Conservation (phyloP, 257 asterid species). For the Nicotiana benthamiana region DNA sequence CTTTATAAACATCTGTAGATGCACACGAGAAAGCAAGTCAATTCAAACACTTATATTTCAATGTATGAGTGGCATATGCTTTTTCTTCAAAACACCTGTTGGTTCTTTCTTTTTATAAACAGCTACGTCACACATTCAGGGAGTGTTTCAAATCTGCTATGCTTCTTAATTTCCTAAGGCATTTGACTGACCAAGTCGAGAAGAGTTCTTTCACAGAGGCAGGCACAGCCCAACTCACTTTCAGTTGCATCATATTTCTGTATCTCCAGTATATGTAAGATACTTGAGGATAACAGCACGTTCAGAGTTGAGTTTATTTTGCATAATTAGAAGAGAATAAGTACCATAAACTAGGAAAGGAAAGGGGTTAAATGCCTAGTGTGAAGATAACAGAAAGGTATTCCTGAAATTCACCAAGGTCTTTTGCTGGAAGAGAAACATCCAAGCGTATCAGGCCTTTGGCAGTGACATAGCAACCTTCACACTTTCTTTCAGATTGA, state of each 20-base stretch:
- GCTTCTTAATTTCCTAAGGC: too few relatives aligned
- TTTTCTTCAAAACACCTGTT: too few relatives aligned
- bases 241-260: background rate
- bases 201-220: too few relatives aligned
- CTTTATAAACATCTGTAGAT: too few relatives aligned
- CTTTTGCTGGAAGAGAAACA: constrained; percentile 46
- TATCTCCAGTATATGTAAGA: background rate
- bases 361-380: constrained; percentile 47
- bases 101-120: too few relatives aligned
- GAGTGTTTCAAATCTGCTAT: too few relatives aligned
- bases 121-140: too few relatives aligned
- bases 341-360: background rate
- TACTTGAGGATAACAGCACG: too few relatives aligned
- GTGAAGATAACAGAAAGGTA: constrained; percentile 75
- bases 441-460: constrained; percentile 7
- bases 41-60: too few relatives aligned
- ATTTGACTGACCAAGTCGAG: too few relatives aligned
- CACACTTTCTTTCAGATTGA: background rate
- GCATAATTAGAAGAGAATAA: background rate
- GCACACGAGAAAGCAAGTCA: too few relatives aligned
- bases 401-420: constrained; percentile 84
- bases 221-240: background rate
- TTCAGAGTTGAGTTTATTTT: background rate
- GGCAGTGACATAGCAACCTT: background rate
- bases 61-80: too few relatives aligned